Conservation (phyloP, 2,329 filamentous ascomycete genomes). For the Fusarium vanettenii region DNA sequence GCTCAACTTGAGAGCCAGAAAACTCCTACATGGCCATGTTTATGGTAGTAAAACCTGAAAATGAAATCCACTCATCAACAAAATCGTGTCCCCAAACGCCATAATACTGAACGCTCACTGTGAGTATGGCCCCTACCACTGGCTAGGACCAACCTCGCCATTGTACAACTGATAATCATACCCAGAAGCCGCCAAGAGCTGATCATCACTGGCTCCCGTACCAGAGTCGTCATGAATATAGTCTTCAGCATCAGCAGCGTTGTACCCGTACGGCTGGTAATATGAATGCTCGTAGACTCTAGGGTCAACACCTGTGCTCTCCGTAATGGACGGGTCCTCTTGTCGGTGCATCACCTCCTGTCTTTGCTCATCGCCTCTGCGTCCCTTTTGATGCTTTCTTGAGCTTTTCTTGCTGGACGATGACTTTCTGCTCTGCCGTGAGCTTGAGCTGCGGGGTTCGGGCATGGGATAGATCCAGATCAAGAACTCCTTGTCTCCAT, state of each 20-base stretch:
- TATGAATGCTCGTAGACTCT: neutral
- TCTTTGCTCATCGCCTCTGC: neutral
- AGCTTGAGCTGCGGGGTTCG: neutral
- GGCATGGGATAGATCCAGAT: neutral
- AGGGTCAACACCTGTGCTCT: neutral
- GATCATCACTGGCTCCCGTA: neutral
- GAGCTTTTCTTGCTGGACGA: neutral
- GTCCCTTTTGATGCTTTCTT: neutral
- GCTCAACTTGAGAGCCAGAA: neutral
- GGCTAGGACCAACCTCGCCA: neutral
- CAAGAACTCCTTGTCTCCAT: neutral
- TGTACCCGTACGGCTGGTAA: neutral
- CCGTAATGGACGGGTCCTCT: neutral
- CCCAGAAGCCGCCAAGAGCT: neutral
- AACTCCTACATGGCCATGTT: neutral
- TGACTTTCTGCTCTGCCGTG: neutral
- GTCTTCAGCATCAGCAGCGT: neutral
- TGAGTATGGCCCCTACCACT: neutral
- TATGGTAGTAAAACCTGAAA: neutral
- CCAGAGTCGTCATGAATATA: too few species aligned
- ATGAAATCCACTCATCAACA: neutral
- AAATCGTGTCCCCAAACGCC: neutral
- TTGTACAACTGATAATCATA: neutral
- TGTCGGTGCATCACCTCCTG: neutral
- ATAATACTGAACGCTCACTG: neutral